Evolutionary conservation across 176 grass and related monocot species (phyloP), one percentile per base, ranked within the genome.

Genomic region (Musa beccarii): DNA sequence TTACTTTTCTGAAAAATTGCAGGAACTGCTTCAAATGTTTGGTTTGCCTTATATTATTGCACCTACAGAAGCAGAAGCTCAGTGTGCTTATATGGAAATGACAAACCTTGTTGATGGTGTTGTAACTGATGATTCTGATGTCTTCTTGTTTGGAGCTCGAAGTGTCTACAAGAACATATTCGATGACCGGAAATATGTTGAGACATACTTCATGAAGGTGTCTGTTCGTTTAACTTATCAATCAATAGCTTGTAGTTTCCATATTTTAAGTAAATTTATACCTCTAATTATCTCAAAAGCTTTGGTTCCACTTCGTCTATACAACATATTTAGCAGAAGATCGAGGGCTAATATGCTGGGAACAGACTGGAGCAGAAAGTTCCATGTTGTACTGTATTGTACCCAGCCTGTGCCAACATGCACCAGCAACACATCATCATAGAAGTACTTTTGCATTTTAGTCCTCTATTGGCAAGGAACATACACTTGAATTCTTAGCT

Each of bases 21-120:
- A 98, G 94, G 94, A 98, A 71, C 85, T 98, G 77, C 86, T 98
- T 68, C 94, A 98, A 87, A 93, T 98, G 94, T 98, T 98, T 85
- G 94, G 90, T 43, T 85, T 98, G 90, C 90, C 94, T 53, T 98
- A 93, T 89, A 93, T 93, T 77, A 98, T 98, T 87, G 90, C 94
- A 82, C 81, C 94, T 22, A 97, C 78, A 16, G 94, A 98, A 80
- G 90, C 94, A 69, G 94, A 98, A 88, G 94, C 94, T 80, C 94
- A 98, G 57, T 98, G 94, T 89, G 90, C 94, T 71, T 93, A 89
- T 78, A 98, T 98, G 94, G 94, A 98, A 85, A 93, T 91, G 79
- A 89, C 70, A 77, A 93, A 87, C 63, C 86, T 98, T 24, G 94
- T 98, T 83, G 94, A 93, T 70, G 94, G 94, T 69, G 94, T 98